Evolutionary conservation across 805 yeast genomes (phyloP).

Genomic region (Saturnispora halmiae): DNA sequence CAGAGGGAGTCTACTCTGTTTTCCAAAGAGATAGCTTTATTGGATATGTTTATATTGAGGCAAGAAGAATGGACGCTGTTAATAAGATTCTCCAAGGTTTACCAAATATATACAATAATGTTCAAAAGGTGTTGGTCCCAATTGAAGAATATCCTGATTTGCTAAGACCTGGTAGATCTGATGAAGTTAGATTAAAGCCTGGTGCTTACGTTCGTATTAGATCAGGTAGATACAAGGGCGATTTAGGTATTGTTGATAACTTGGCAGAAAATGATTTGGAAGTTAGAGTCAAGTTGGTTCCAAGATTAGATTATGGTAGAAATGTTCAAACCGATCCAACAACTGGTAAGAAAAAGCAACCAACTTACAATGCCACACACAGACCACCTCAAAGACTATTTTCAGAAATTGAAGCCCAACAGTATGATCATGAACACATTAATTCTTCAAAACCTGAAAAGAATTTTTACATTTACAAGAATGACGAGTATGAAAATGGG

Average conservation of each 20-base stretch:
- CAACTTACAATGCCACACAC: slow-evolving; percentile 46
- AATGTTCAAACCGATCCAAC: slow-evolving; percentile 25
- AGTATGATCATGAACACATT: slow-evolving; percentile 67
- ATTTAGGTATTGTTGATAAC: slow-evolving; percentile 86
- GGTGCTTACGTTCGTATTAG: slow-evolving; percentile 88
- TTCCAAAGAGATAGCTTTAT: slow-evolving; percentile 91
- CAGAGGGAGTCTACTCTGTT: slow-evolving; percentile 79
- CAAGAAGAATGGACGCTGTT: slow-evolving; percentile 87
- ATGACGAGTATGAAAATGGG: slow-evolving; percentile 87
- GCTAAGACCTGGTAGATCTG: slow-evolving; percentile 78
- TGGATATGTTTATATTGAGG: slow-evolving; percentile 91
- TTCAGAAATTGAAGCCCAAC: slow-evolving; percentile 80
- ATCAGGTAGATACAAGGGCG: slow-evolving; percentile 88
- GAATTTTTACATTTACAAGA: slow-evolving; percentile 59
- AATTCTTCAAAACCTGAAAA: slow-evolving; percentile 52
- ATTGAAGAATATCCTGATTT: slow-evolving; percentile 92
- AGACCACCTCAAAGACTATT: slow-evolving; percentile 84
- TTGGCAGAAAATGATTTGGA: slow-evolving; percentile 92
- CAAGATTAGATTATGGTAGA: slow-evolving; percentile 86
- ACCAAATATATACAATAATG: slow-evolving; percentile 67
- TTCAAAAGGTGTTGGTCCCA: slow-evolving; percentile 69
- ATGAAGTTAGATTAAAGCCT: slow-evolving; percentile 81
- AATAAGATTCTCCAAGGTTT: slow-evolving; percentile 82
- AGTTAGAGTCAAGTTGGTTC: slow-evolving; percentile 87
- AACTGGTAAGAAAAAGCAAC: slow-evolving; percentile 30